Base-by-base conservation (phyloP, 106 monocot genomes). In the Dendrobium catenatum region DNA sequence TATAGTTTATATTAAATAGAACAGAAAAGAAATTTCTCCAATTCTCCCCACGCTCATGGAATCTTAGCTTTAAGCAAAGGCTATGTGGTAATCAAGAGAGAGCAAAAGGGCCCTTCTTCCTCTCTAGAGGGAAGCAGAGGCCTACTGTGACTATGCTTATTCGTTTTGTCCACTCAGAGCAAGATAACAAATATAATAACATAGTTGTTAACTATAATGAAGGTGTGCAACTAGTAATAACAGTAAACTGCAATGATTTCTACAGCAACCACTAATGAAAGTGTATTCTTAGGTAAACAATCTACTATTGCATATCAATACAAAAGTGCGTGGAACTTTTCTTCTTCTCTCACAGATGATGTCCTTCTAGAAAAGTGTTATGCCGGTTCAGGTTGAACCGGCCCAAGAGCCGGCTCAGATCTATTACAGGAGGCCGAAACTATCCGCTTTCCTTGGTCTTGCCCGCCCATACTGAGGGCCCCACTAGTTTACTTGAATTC, bases 11-110 rank as follows among this genome's bases (percentile, higher is more conserved):
- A 79, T 10, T 51, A 51, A 51, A 51, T 51, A 51, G 51, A 15
- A 51, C 11, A 51, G 13, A 2, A 51, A 2, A 51, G 2, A 51
- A 51, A 15, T 13, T 51, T 31, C 48, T 24, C 26, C 24, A 24
- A 13, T 20, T 19, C 48, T 70, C 55, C 75, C 43, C 70, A 77
- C 41, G 64, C 43, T 51, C 24, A 82, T 42, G 54, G 33, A 51
- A 78, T 54, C 31, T 11, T 42, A 9, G 43, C 79, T 84, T 84
- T 79, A 75, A 46, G 18, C 56, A 84, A 84, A 84, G 74, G 79
- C 72, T 79, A 79, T 58, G 27, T 40, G 55, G 55, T 55, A 72
- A 19, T 55, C 33, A 40, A 24, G 66, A 3, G 18, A 83, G 51
- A 10, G 11, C 19, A 55, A 51, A 31, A 46, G 47, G 19, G 10